Evolutionary conservation across 2,329 filamentous ascomycete genomes (phyloP).

Genomic region (Trichoderma koningii): DNA sequence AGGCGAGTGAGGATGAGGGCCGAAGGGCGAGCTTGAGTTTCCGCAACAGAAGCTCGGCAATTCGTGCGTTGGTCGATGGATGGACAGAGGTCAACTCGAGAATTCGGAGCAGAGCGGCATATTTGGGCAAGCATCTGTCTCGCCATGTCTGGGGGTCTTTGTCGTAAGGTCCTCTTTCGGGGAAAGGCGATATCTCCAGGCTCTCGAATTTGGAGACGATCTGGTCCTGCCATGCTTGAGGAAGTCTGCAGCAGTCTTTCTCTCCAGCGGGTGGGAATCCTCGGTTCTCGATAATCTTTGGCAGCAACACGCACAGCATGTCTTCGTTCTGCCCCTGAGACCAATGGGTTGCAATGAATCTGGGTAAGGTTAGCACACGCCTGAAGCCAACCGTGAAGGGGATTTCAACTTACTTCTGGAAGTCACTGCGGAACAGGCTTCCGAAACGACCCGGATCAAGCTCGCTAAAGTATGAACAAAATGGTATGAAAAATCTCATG

Average conservation of each 20-base stretch:
- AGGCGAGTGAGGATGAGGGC: conserved; percentile 59
- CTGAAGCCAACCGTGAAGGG: background rate
- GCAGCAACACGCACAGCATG: conserved; percentile 68
- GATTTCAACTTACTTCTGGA: conserved; percentile 66
- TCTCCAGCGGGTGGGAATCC: conserved; percentile 57
- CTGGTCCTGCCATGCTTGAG: conserved; percentile 71
- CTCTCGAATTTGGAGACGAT: conserved; percentile 70
- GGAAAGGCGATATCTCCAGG: conserved; percentile 65
- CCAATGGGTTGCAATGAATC: conserved; percentile 77
- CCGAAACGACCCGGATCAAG: conserved; percentile 74
- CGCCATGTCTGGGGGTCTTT: conserved; percentile 64
- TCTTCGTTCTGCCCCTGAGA: conserved; percentile 65
- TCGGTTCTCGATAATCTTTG: conserved; percentile 60
- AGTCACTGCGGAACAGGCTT: conserved; percentile 74
- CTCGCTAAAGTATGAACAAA: conserved; percentile 79
- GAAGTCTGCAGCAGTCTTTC: conserved; percentile 58
- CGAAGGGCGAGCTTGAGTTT: conserved; percentile 67
- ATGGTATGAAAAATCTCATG: conserved; percentile 74
- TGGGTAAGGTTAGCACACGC: conserved; percentile 37
- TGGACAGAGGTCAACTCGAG: conserved; percentile 64
- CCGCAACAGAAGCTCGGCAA: conserved; percentile 64
- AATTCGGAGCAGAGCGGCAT: conserved; percentile 66
- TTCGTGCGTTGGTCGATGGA: conserved; percentile 65
- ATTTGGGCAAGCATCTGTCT: conserved; percentile 65
- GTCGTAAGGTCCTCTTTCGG: conserved; percentile 63